Conservation (phyloP, 2,329 filamentous ascomycete species). For the Coniella vitis region DNA sequence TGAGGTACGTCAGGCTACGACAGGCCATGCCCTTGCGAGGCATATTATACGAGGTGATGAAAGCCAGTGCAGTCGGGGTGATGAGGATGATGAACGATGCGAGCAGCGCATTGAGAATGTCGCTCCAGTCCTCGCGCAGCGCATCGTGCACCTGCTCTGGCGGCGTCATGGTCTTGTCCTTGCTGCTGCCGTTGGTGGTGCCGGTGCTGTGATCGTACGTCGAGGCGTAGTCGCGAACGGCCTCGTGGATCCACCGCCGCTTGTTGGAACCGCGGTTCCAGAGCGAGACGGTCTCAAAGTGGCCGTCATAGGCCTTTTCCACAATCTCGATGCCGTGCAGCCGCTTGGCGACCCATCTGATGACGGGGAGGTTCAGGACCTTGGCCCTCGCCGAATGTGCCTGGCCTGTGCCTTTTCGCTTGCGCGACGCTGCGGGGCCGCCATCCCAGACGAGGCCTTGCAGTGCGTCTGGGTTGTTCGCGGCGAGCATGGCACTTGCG, state of each 20-base stretch:
- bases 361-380: constrained; percentile 5
- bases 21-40: constrained; percentile 21
- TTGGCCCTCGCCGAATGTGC: constrained; percentile 16
- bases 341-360: constrained; percentile 10
- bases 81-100: constrained; percentile 2
- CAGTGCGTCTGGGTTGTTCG: constrained; percentile 24
- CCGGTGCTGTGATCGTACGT: background rate
- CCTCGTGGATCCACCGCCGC: constrained; percentile 7
- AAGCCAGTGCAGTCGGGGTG: constrained; percentile 24
- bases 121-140: background rate
- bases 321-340: constrained; percentile 22
- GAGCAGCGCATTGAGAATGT: background rate
- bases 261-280: constrained; percentile 25
- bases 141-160: background rate
- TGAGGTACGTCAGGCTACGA: constrained; percentile 19
- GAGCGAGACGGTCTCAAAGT: constrained; percentile 22
- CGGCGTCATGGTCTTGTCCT: background rate
- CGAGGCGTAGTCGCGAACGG: constrained; percentile 1
- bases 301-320: constrained; percentile 14
- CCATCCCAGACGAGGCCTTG: constrained; percentile 26
- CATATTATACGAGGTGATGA: constrained; percentile 27
- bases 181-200: background rate
- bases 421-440: constrained; percentile 14
- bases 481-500: constrained; percentile 26
- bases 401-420: constrained; percentile 20